Conservation (phyloP, 768 basidiomycete species). For the Suillus spraguei region DNA sequence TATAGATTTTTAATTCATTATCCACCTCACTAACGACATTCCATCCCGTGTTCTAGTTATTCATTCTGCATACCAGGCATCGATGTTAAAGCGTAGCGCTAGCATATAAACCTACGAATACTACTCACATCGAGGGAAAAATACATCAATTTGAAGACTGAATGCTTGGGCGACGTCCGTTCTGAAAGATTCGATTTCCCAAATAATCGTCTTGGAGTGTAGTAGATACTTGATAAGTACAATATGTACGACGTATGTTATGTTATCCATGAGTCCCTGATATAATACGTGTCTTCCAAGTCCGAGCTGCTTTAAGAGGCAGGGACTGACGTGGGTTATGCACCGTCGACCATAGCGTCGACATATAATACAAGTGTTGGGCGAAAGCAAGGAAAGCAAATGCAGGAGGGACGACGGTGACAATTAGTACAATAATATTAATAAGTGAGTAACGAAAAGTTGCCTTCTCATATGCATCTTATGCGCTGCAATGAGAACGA, state of each 20-base stretch:
- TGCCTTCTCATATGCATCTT: neutral
- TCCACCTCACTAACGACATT: neutral
- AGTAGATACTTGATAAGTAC: neutral
- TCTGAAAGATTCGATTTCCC: neutral
- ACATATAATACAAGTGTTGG: neutral
- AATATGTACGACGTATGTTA: neutral
- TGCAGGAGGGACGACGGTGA: neutral
- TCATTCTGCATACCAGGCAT: neutral
- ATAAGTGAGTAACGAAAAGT: neutral
- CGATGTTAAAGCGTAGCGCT: neutral
- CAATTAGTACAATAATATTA: neutral
- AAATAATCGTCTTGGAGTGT: neutral
- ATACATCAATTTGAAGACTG: neutral
- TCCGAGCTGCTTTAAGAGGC: neutral
- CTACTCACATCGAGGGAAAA: neutral
- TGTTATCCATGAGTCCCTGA: neutral
- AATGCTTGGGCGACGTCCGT: neutral
- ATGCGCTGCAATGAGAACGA: conserved; percentile 1
- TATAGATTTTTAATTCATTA: neutral
- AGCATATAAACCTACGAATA: neutral
- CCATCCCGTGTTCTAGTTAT: neutral
- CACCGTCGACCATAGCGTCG: neutral
- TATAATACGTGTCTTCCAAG: neutral
- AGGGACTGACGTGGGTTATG: neutral
- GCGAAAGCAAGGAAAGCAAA: neutral